Base-by-base conservation (phyloP, 257 asterid species). In the Coffea eugenioides region DNA sequence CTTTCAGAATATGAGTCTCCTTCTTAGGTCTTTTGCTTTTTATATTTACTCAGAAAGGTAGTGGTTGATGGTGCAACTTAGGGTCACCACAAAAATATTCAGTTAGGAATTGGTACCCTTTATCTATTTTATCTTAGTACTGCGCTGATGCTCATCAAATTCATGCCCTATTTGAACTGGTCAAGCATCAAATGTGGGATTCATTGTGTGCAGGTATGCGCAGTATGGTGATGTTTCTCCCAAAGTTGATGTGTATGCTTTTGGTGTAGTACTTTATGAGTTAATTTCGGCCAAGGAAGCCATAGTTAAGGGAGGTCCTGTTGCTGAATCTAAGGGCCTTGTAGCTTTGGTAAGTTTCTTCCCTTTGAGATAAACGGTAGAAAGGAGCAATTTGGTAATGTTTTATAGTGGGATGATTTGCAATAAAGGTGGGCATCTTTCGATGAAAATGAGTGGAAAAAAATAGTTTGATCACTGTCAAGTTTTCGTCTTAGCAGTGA, bases 261-360 rank as follows among this genome's bases (percentile, higher is more conserved):
- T 95, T 80, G 99, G 99, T 34, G 99, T 95, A 65, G 99, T 95
- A 74, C 90, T 92, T 74, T 95, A 89, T 59, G 99, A 95, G 87
- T 82, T 95, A 81, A 92, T 95, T 67, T 95, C 99, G 49, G 97
- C 97, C 82, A 92, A 92, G 89, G 96, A 91, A 66, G 99, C 97
- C 80, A 95, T 92, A 69, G 97, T 93, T 41, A 93, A 90, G 88
- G 81, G 81, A 56, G 82, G 80, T 69, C 84, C 91, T 81, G 71
- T 78, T 82, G 86, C 92, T 34, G 99, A 95, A 82, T 92, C 97
- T 27, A 92, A 81, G 85, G 98, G 98, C 76, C 97, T 95, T 64
- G 97, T 95, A 70, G 91, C 80, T 80, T 73, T 93, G 91, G 98
- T 95, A 86, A 90, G 87, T 76, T 76, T 76, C 62, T 49, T 49